Evolutionary conservation across 2,329 filamentous ascomycete genomes (phyloP).

Genomic region (Biscogniauxia sp.): DNA sequence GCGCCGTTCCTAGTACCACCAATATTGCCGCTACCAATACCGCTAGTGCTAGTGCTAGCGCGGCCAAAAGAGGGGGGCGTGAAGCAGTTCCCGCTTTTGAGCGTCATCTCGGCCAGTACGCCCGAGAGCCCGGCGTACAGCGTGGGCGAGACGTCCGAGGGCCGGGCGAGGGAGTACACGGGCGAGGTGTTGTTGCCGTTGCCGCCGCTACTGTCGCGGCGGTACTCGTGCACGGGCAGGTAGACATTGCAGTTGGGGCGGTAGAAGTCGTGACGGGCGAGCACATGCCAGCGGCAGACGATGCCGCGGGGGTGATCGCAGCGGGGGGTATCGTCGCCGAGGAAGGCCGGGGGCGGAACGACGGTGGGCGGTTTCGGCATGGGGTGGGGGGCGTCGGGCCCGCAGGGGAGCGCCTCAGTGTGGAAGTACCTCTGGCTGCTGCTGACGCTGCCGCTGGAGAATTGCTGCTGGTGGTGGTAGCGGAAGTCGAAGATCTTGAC

Average conservation of each 20-base stretch:
- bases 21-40: no score
- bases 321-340: conserved; percentile 10
- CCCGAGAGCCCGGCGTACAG: conserved; percentile 51
- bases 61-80: not conserved
- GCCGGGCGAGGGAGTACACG: conserved; percentile 48
- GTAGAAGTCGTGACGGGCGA: conserved; percentile 42
- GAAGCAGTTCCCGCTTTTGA: conserved; percentile 23
- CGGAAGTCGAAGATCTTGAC: conserved; percentile 56
- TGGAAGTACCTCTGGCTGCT: conserved; percentile 40
- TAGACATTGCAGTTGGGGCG: conserved; percentile 50
- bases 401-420: conserved; percentile 47
- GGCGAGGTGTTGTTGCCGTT: conserved; percentile 20
- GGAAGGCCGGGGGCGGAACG: conserved; percentile 13
- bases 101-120: conserved; percentile 43
- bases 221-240: conserved; percentile 29
- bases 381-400: conserved; percentile 35
- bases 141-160: conserved; percentile 44
- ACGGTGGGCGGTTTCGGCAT: conserved; percentile 27
- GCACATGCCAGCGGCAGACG: conserved; percentile 47
- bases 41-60: no score
- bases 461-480: conserved; percentile 15
- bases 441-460: no score
- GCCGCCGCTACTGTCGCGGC: not conserved
- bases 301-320: conserved; percentile 37
- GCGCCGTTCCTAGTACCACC: no score